Conservation (phyloP, 306 rosid genomes). For the Delonix regia region DNA sequence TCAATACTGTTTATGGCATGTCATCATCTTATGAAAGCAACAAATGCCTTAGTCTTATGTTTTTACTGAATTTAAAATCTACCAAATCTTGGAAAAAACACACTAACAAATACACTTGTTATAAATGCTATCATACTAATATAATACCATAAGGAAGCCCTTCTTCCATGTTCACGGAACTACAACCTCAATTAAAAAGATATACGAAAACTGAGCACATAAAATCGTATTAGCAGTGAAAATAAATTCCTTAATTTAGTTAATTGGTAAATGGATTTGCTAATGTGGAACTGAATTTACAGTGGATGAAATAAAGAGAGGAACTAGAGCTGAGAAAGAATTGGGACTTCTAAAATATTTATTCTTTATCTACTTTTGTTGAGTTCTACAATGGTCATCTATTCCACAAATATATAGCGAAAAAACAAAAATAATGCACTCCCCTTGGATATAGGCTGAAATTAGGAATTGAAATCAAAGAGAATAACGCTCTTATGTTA, state of each 20-base stretch:
- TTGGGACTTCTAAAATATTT: neutral
- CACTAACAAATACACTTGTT: neutral
- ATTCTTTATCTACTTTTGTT: neutral
- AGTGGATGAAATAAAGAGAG: neutral
- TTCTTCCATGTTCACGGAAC: neutral
- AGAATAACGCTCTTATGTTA: too few species aligned
- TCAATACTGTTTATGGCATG: neutral
- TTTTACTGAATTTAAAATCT: neutral
- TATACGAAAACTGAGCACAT: neutral
- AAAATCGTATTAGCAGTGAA: neutral
- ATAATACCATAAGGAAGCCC: neutral
- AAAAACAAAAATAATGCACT: neutral
- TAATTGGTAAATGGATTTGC: neutral
- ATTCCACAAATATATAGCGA: neutral
- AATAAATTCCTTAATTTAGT: neutral
- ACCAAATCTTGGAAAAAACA: neutral
- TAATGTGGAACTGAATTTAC: neutral
- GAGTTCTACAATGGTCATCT: neutral
- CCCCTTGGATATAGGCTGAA: neutral
- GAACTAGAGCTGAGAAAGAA: neutral
- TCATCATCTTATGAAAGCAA: neutral
- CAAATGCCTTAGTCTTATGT: neutral
- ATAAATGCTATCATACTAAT: neutral
- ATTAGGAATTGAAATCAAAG: neutral
- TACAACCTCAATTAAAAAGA: neutral